Evolutionary conservation across 2,329 filamentous ascomycete genomes (phyloP).

Genomic region (Metarhizium brunneum): DNA sequence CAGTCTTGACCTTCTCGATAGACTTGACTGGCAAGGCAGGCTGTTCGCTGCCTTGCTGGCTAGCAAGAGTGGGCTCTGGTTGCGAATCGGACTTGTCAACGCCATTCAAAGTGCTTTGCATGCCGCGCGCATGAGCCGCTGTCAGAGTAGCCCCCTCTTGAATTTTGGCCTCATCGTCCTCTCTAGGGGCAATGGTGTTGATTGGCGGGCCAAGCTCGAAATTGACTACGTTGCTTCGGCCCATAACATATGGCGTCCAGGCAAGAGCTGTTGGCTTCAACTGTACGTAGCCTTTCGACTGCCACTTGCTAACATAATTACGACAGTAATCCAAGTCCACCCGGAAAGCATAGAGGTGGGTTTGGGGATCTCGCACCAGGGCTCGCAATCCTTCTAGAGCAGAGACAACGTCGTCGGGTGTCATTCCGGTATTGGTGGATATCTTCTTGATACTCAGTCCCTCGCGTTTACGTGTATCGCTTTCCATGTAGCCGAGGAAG

Average conservation of each 20-base stretch:
- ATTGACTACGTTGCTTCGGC: conserved; percentile 69
- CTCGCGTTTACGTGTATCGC: conserved; percentile 24
- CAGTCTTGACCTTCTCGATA: conserved; percentile 18
- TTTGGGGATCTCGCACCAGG: conserved; percentile 80
- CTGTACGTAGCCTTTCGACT: conserved; percentile 77
- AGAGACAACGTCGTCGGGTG: conserved; percentile 90
- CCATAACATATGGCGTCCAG: conserved; percentile 98
- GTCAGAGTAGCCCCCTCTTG: conserved; percentile 18
- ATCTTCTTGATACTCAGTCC: conserved; percentile 57
- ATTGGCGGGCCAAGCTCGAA: conserved; percentile 76
- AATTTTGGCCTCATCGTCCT: conserved; percentile 52
- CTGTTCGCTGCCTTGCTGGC: conserved; percentile 7
- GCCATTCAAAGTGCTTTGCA: conserved; percentile 15
- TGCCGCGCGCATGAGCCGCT: conserved; percentile 5
- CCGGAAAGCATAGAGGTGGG: conserved; percentile 80
- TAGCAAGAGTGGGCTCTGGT: background rate
- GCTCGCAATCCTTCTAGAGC: conserved; percentile 84
- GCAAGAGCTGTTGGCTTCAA: conserved; percentile 72
- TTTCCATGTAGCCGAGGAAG: conserved; percentile 45
- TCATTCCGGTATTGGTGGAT: conserved; percentile 88
- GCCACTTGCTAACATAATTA: conserved; percentile 82
- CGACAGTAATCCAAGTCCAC: conserved; percentile 79
- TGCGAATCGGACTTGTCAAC: conserved; percentile 7
- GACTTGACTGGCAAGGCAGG: conserved; percentile 19
- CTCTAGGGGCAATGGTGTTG: conserved; percentile 78